Conservation (phyloP, 2,329 filamentous ascomycete species). For the Talaromyces albobiverticillius region DNA sequence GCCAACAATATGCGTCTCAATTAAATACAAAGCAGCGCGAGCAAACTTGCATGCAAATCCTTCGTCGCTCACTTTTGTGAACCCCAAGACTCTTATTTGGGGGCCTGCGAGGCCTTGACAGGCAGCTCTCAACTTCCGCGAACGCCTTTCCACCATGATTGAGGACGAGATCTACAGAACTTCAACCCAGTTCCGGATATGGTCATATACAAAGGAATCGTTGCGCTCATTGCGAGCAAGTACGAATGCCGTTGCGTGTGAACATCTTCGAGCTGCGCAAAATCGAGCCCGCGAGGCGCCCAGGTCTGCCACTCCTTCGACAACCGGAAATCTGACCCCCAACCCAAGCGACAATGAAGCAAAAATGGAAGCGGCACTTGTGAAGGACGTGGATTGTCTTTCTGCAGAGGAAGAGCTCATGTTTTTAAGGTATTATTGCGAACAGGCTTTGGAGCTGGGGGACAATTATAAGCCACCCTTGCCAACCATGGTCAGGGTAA, state of each 20-base stretch:
- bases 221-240: constrained; percentile 69
- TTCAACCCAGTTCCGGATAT: constrained; percentile 85
- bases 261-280: constrained; percentile 61
- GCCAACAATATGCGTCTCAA: neutral
- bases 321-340: constrained; percentile 28
- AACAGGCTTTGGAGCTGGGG: constrained; percentile 56
- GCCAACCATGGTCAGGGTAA: constrained; percentile 59
- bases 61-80: neutral
- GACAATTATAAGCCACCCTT: constrained; percentile 57
- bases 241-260: constrained; percentile 75
- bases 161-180: constrained; percentile 90
- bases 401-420: constrained; percentile 78
- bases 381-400: constrained; percentile 67
- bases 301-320: constrained; percentile 30
- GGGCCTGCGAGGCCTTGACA: neutral
- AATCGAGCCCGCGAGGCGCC: constrained; percentile 43
- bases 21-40: neutral
- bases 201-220: constrained; percentile 79
- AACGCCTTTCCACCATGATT: constrained; percentile 53
- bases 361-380: constrained; percentile 28
- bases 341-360: constrained; percentile 33
- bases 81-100: neutral
- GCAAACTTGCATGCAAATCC: neutral
- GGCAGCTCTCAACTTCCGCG: neutral
- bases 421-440: constrained; percentile 76